Base-by-base conservation (phyloP, 1,284 basidiomycete species). In the Puccinia novopanici region DNA sequence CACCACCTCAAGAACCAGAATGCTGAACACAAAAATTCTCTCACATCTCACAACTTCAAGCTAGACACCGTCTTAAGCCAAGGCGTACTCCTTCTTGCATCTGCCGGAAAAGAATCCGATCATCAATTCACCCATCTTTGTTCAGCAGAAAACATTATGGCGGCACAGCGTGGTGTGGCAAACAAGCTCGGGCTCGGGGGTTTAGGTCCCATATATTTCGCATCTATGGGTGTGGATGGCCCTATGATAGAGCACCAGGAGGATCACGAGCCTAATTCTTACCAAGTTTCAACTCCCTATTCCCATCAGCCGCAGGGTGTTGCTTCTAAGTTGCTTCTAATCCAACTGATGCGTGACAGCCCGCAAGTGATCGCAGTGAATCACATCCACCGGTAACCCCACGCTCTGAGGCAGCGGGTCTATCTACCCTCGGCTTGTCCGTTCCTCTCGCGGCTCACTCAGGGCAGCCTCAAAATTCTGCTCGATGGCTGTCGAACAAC, bases 41-140 rank as follows among this genome's bases (percentile, higher is more conserved):
- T 86, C 37, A 81, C 83, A 10, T 84, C 87, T 42, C 78, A 81
- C 12, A 82, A 83, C 17, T 86, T 87, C 75, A 84, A 85, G 22
- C 82, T 87, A n/a, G 70, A 81, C 2, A 82, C 81, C n/a, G 81
- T 87, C 3, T 84, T 87, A 2, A 63, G 84, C 2, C 85, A 85
- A 2, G 86, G 86, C n/a, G 83, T 83, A 12, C 85, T 86, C 73
- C 84, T 87, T 0, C 83, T 87, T 12, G 84, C 84, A 3, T 86
- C 85, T 1, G 86, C 86, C 3, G 86, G 86, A n/a, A 85, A 84
- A 48, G 86, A 87, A 81, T 87, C 85, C 82, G 84, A 85, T 68
- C 82, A 84, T 42, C 80, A 80, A 40, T 83, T 84, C n/a, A 83
- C 84, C 40, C 73, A 82, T 40, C 81, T 82, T 0, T 82, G 84